Evolutionary conservation across 805 yeast genomes (phyloP).

Genomic region (Jamesozyma rosinii): DNA sequence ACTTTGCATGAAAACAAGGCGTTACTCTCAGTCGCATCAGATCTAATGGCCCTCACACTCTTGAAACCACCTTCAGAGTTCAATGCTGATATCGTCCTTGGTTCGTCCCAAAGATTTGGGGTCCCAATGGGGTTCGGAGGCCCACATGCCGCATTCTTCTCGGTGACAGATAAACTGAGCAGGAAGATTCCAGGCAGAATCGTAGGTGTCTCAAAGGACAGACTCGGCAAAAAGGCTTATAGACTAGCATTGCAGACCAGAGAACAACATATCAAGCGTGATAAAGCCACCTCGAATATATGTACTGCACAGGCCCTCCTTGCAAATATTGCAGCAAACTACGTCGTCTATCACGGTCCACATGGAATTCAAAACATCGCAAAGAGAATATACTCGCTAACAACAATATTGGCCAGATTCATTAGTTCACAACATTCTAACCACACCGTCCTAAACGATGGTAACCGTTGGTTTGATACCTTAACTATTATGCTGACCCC

Average conservation of each 20-base stretch:
- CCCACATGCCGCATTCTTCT: slow-evolving; percentile 96
- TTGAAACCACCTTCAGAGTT: slow-evolving; percentile 75
- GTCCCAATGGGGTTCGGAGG: slow-evolving; percentile 98
- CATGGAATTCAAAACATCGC: slow-evolving; percentile 76
- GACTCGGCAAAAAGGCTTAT: slow-evolving; percentile 80
- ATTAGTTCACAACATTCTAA: slow-evolving; percentile 33
- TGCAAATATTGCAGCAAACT: slow-evolving; percentile 92
- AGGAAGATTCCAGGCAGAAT: slow-evolving; percentile 95
- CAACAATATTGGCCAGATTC: slow-evolving; percentile 58
- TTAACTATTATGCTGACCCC: slow-evolving; percentile 53
- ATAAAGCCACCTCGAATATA: slow-evolving; percentile 93
- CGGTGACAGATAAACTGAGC: slow-evolving; percentile 69
- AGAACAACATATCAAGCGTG: slow-evolving; percentile 96
- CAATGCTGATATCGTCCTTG: slow-evolving; percentile 89
- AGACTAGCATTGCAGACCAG: slow-evolving; percentile 94
- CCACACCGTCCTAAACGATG: slow-evolving; percentile 40
- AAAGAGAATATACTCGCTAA: slow-evolving; percentile 59
- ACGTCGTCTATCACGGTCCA: slow-evolving; percentile 94
- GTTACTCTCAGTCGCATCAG: slow-evolving; percentile 79
- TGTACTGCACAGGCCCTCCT: slow-evolving; percentile 96
- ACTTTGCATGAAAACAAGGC: slow-evolving; percentile 65
- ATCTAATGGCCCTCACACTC: slow-evolving; percentile 78
- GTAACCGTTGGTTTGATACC: slow-evolving; percentile 77
- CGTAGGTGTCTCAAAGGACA: slow-evolving; percentile 85
- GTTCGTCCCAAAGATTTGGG: slow-evolving; percentile 91